A percentile compares a stretch with the other conserved stretches of the same genome.
phyloP scores from a whole-genome alignment of 23 red algal genomes.

The Gracilaria gracilis region DNA sequence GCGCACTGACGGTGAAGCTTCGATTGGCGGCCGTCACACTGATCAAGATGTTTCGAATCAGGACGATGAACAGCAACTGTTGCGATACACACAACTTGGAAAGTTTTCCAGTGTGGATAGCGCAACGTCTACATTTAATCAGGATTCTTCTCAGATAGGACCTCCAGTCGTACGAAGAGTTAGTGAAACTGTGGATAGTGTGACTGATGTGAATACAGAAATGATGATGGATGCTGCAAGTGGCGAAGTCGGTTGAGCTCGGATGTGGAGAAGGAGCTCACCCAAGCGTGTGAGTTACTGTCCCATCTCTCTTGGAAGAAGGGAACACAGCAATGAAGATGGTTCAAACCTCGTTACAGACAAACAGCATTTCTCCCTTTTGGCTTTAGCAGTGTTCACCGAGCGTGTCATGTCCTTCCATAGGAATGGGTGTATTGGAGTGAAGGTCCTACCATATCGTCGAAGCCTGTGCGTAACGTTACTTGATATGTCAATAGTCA shows the following conservation, averaged over 20 bases:
- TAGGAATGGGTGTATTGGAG: background rate
- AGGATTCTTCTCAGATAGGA: constrained; percentile 51
- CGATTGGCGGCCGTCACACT: constrained; percentile 15
- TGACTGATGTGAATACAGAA: constrained; percentile 40
- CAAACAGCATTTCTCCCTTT: background rate
- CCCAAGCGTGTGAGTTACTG: background rate
- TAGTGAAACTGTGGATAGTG: constrained; percentile 67
- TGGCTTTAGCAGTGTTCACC: background rate
- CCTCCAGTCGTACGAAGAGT: constrained; percentile 36
- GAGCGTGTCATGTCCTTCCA: background rate
- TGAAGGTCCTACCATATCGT: background rate
- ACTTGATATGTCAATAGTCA: background rate
- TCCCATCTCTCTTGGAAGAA: background rate
- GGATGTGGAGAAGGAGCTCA: background rate
- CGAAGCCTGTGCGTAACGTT: background rate
- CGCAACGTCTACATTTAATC: constrained; percentile 62
- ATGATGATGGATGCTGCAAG: constrained; percentile 15
- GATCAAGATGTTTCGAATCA: constrained; percentile 26
- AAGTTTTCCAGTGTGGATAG: constrained; percentile 72
- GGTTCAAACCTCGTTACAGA: background rate
- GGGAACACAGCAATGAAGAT: background rate
- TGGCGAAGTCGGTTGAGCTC: constrained; percentile 14
- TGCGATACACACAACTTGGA: constrained; percentile 32
- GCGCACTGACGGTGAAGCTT: constrained; percentile 10
- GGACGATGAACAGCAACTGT: constrained; percentile 35